These are phyloP conservation scores for Heliophila coronopifolia DNA, from an alignment of 441 rosid genomes.

Conservation along the genomic window DNA sequence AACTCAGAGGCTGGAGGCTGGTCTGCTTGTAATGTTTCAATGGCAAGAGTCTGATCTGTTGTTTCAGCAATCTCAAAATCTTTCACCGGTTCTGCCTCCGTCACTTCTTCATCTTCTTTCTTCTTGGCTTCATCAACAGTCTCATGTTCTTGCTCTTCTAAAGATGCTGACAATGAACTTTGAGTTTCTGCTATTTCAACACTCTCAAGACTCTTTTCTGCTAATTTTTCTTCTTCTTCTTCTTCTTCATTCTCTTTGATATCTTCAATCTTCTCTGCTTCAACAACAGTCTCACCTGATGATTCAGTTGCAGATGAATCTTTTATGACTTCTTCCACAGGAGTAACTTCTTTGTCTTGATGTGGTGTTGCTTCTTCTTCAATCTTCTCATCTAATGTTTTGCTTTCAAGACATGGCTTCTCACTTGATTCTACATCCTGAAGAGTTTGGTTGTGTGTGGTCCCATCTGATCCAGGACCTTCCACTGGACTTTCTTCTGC, in stretches of 20 bases:
- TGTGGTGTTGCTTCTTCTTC: constrained; percentile 18
- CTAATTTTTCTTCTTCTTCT: constrained; percentile 20
- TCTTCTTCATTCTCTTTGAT: constrained; percentile 17
- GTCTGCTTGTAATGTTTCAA: constrained; percentile 1
- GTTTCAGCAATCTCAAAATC: constrained; percentile 9
- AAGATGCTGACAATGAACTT: constrained; percentile 12
- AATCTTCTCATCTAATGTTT: constrained; percentile 22
- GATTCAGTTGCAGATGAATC: constrained; percentile 7
- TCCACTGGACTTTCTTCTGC: constrained; percentile 1
- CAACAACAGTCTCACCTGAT: neutral
- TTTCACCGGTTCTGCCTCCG: constrained; percentile 19
- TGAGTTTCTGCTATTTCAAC: constrained; percentile 12
- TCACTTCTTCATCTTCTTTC: constrained; percentile 17
- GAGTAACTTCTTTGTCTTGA: constrained; percentile 29
- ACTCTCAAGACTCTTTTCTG: constrained; percentile 12
- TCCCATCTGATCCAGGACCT: too few relatives aligned
- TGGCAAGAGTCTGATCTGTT: constrained; percentile 18
- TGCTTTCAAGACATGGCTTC: constrained; percentile 22
- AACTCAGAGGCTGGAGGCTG: constrained; percentile 16
- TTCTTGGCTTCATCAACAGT: constrained; percentile 22
- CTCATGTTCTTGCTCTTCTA: constrained; percentile 17
- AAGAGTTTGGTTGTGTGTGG: too few relatives aligned
- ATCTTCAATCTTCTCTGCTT: neutral
- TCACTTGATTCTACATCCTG: constrained; percentile 29
- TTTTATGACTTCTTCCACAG: constrained; percentile 11